Base-by-base conservation (phyloP, 176 grass and related monocot species). In the Triticum aestivum region DNA sequence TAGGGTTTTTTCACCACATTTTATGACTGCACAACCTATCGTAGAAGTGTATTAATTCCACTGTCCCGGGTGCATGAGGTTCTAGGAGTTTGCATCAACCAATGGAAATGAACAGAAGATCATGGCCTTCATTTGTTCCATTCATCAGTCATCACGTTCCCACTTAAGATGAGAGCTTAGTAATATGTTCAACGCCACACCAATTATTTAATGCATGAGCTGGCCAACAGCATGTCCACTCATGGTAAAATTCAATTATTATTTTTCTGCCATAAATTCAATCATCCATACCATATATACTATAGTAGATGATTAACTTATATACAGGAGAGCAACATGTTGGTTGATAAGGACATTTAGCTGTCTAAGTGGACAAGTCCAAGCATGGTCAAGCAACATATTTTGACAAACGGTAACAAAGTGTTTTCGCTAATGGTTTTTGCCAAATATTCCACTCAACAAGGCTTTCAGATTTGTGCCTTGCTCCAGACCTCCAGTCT, bases 381-480 rank as follows among this genome's bases (percentile, higher is more conserved):
- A 73, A 20, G 51, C 34, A 73, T 32, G 7, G n/a, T 74, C n/a
- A 61, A 62, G 39, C n/a, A 18, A 11, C 47, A 51, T 51, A 51
- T 51, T 51, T 49, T 51, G 47, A 51, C 11, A 27, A 30, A 75
- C 8, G 12, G 42, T 75, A 49, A 15, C n/a, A 49, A 29, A 49
- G 11, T 35, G 6, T 29, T 6, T 80, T 79, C 1, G 14, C 58
- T 41, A 6, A 41, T 47, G 61, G 13, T 3, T 80, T 65, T 44
- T 65, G 26, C 44, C 26, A 68, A 69, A 82, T 20, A 82, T 69
- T 82, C 20, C 65, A 70, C 69, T 18, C 45, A 82, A 37, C 32
- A 20, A 21, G 44, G 44, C 18, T 69, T 82, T 24, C 44, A 54
- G 10, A 69, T 21, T 3, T 32, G 29, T 35, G 64, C 29, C 6